Evolutionary conservation across 306 rosid genomes (phyloP).

Genomic region (Fagus sylvatica): DNA sequence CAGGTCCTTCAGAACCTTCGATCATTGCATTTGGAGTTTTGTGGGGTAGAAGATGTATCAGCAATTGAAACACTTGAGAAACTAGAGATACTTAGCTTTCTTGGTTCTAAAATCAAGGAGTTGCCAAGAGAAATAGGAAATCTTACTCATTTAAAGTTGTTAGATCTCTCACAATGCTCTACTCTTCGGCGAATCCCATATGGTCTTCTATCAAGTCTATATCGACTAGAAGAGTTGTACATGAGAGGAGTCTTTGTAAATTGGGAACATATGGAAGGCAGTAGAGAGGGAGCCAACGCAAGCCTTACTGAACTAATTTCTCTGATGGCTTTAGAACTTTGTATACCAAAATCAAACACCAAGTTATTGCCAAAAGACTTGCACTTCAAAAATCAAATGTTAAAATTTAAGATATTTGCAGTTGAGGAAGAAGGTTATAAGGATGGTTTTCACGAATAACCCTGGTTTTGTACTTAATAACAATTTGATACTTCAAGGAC

Average conservation of each 20-base stretch:
- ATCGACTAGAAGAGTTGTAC: neutral
- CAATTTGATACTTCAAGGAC: neutral
- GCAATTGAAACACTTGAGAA: neutral
- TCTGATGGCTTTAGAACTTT: neutral
- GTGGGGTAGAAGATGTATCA: neutral
- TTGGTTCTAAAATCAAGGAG: neutral
- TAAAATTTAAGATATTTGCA: no score
- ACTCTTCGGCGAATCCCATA: neutral
- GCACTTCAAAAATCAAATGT: no score
- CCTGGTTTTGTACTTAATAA: no score
- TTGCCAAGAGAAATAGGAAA: neutral
- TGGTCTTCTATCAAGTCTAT: neutral
- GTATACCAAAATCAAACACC: neutral
- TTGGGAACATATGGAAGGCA: neutral
- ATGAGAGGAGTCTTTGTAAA: no score
- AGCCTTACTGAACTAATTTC: slow-evolving; percentile 23
- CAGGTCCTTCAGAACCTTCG: neutral
- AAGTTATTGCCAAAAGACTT: no score
- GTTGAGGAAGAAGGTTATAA: no score
- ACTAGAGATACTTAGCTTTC: neutral
- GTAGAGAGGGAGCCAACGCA: neutral
- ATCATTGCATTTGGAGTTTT: neutral
- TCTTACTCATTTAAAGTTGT: neutral
- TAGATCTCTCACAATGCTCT: neutral
- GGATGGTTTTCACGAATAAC: neutral